Evolutionary conservation across 1,284 basidiomycete species (phyloP), one percentile per base, ranked within the genome.

Genomic region (Sutorius eximius): DNA sequence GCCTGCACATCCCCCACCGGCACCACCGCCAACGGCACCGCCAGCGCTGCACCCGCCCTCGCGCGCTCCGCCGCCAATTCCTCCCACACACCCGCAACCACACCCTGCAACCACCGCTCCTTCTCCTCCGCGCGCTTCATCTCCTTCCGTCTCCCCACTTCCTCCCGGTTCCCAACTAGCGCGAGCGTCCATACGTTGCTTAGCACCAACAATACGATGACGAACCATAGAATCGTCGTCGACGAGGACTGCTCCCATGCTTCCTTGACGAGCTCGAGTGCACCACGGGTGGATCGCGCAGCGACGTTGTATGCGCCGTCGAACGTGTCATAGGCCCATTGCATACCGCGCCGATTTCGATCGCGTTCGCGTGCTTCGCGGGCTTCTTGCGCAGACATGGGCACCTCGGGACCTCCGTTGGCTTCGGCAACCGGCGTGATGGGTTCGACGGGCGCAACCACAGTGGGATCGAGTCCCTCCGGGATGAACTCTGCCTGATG

Each of bases 401-500:
- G 22, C 10, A 54, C 1, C 2, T 60, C 56, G 15, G 37, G 3
- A 2, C 50, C 53, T 38, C 56, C 60, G 24, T 59, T 53, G 9
- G 44, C 54, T 51, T 63, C 55, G 49, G 47, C 43, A 30, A 67
- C n/a, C 43, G 62, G 58, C 45, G 66, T 61, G 38, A 65, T 61
- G 1, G 61, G 64, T 46, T 68, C 68, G 24, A 64, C 66, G 13
- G 71, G 77, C 8, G 75, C 76, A 18, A 82, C 73, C 18, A 69
- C 77, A 13, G 75, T 72, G 20, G 77, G 74, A 55, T 85, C 89
- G 43, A 91, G 77, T 11, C 92, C 94, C 55, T 88, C 89, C 0
- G 92, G 89, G 49, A 93, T 75, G 73, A 98, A 98, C 74, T 98
- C 95, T 58, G 83, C 82, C 54, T 88, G 82, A 71, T 99, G 93